A percentile compares a stretch with the other conserved stretches of the same genome.
These are phyloP conservation scores for Kodamaea kaohsiungensis DNA, from an alignment of 805 yeast species.

Conservation along the genomic window DNA sequence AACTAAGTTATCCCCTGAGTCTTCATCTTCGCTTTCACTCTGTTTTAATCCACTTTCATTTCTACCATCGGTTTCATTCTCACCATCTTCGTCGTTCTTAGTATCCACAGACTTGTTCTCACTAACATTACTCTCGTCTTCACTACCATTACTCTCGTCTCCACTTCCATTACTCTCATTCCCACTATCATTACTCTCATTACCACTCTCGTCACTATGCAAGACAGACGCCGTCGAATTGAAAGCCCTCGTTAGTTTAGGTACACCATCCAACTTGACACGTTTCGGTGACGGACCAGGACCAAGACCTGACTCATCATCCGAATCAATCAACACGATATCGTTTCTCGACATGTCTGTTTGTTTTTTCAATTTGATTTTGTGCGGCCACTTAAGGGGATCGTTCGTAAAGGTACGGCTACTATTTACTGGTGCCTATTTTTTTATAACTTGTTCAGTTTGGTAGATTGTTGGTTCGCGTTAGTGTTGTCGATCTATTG, in stretches of 20 bases:
- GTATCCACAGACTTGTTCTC: neutral
- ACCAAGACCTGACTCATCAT: conserved; percentile 12
- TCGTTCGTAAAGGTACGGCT: too few relatives aligned
- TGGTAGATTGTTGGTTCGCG: too few relatives aligned
- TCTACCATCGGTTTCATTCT: neutral
- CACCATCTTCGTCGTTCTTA: too few relatives aligned
- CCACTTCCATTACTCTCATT: neutral
- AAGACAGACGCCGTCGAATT: conserved; percentile 7
- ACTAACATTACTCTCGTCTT: neutral
- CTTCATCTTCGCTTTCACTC: neutral
- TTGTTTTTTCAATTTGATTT: neutral
- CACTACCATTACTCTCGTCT: conserved; percentile 1
- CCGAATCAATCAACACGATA: conserved; percentile 29
- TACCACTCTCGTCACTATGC: conserved; percentile 10
- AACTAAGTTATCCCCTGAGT: conserved; percentile 1
- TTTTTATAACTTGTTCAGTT: too few relatives aligned
- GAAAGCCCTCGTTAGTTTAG: conserved; percentile 13
- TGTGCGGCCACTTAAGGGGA: neutral
- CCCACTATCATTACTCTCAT: neutral
- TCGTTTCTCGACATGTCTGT: conserved; percentile 15
- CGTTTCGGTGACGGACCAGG: conserved; percentile 7
- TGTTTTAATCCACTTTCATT: neutral
- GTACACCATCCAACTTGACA: conserved; percentile 9
- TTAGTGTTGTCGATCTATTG: too few relatives aligned
- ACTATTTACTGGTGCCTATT: too few relatives aligned